phyloP scores from a whole-genome alignment of 805 yeast genomes.

The Zygotorulaspora danielsina region DNA sequence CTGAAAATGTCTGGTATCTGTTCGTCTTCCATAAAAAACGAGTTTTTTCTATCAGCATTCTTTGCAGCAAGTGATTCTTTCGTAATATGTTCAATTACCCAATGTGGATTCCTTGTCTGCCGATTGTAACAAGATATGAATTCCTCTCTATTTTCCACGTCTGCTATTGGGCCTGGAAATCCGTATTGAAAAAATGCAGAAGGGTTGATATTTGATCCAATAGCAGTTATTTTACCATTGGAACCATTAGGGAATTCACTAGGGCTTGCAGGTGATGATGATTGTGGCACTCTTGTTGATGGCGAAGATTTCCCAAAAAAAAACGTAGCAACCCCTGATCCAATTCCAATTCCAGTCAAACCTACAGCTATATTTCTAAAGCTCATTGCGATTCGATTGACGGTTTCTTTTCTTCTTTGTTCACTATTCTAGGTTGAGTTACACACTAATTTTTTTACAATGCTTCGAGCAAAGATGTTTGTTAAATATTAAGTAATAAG shows the following conservation, averaged over 20 bases:
- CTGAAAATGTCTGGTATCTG: conserved; percentile 71
- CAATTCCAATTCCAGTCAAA: conserved; percentile 28
- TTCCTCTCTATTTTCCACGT: conserved; percentile 65
- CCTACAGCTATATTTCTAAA: conserved; percentile 24
- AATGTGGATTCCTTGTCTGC: conserved; percentile 77
- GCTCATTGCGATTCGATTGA: conserved; percentile 16
- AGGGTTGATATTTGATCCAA: conserved; percentile 54
- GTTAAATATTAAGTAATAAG: neutral
- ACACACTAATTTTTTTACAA: too few relatives aligned
- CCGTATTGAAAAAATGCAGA: conserved; percentile 85
- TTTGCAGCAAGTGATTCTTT: conserved; percentile 54
- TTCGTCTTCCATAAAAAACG: conserved; percentile 86
- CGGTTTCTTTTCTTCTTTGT: too few relatives aligned
- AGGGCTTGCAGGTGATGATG: conserved; percentile 11
- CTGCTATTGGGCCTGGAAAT: conserved; percentile 93
- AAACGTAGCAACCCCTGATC: conserved; percentile 36
- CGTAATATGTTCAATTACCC: conserved; percentile 84
- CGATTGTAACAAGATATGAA: conserved; percentile 86
- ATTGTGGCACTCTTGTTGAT: conserved; percentile 9
- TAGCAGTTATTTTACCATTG: conserved; percentile 22
- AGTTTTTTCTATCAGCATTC: conserved; percentile 71
- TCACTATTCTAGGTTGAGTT: too few relatives aligned
- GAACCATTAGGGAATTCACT: conserved; percentile 11
- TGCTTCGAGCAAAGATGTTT: too few relatives aligned
- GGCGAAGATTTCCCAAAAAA: conserved; percentile 32